Percentiles rank a stretch among this genome's conserved stretches.
These are phyloP conservation scores for Nissolia schottii DNA, from an alignment of 306 rosid species.

Conservation along the genomic window DNA sequence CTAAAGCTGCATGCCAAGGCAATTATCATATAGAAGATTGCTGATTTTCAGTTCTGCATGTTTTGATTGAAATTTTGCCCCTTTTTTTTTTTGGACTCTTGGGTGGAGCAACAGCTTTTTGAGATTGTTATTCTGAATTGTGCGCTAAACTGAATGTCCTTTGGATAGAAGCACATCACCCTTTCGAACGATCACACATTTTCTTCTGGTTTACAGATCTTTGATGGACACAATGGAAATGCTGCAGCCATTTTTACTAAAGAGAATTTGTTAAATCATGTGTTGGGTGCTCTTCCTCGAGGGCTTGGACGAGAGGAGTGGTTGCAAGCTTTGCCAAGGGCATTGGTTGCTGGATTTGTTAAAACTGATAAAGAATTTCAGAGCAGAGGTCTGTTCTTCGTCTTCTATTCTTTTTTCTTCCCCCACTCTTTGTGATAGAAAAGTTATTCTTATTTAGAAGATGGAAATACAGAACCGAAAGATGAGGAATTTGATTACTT, in stretches of 20 bases:
- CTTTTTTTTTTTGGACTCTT: not conserved
- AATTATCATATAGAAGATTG: not conserved
- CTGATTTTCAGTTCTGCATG: constrained; percentile 6
- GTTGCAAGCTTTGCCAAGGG: constrained; percentile 95
- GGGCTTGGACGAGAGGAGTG: constrained; percentile 91
- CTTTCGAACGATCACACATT: constrained; percentile 15
- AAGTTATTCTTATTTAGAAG: not conserved
- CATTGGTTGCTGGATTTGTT: constrained; percentile 95
- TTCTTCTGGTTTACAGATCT: constrained; percentile 55
- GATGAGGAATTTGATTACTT: constrained; percentile 8
- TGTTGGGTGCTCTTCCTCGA: constrained; percentile 79
- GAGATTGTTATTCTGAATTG: not conserved
- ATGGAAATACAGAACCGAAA: constrained; percentile 46
- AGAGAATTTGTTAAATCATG: constrained; percentile 86
- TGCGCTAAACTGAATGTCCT: constrained; percentile 16
- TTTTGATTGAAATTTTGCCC: not conserved
- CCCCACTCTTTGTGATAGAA: not conserved
- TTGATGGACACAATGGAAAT: constrained; percentile 98
- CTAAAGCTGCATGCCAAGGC: not conserved
- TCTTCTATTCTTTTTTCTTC: not conserved
- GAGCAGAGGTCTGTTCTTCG: constrained; percentile 57
- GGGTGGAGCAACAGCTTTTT: constrained; percentile 6
- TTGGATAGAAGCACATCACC: constrained; percentile 8
- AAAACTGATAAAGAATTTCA: constrained; percentile 97
- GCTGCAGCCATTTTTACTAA: constrained; percentile 84